phyloP scores from a whole-genome alignment of 495 filamentous ascomycete genomes.

The Trichoderma virens region DNA sequence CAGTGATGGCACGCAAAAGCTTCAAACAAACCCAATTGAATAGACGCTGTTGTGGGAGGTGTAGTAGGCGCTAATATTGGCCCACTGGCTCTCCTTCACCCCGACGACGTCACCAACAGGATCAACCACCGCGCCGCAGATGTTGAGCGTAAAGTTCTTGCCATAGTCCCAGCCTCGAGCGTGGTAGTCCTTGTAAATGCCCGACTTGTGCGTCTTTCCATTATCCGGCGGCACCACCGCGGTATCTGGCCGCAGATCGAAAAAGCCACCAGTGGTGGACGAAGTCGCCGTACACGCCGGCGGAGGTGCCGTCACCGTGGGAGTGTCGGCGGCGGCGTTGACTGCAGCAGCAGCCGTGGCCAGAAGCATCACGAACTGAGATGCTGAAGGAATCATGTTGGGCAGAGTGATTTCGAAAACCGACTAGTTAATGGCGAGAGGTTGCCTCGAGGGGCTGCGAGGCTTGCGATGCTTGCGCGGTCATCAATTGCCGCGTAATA shows the following conservation, averaged over 20 bases:
- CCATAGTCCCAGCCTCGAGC: slow-evolving; percentile 78
- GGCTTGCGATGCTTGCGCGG: background rate
- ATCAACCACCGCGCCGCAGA: slow-evolving; percentile 83
- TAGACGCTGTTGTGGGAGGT: slow-evolving; percentile 62
- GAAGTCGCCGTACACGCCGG: slow-evolving; percentile 76
- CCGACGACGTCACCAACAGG: slow-evolving; percentile 62
- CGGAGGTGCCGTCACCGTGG: slow-evolving; percentile 25
- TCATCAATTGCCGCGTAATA: slow-evolving; percentile 4
- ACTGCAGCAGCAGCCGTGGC: background rate
- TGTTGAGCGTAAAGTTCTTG: slow-evolving; percentile 90
- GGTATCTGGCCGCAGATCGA: slow-evolving; percentile 74
- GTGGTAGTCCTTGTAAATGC: slow-evolving; percentile 62
- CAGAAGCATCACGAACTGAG: slow-evolving; percentile 8
- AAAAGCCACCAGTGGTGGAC: slow-evolving; percentile 64
- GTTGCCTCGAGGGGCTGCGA: background rate
- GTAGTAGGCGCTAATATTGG: slow-evolving; percentile 91
- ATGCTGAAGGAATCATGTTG: background rate
- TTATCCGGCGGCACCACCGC: slow-evolving; percentile 43
- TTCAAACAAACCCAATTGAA: slow-evolving; percentile 67
- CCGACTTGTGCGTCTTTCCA: slow-evolving; percentile 49
- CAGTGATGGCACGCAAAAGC: background rate
- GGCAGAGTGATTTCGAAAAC: background rate
- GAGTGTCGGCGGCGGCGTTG: slow-evolving; percentile 7
- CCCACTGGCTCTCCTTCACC: slow-evolving; percentile 54
- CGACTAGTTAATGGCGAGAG: background rate